A percentile compares a stretch with the other conserved stretches of the same genome.
Conservation (phyloP, 129 eudicot genomes). For the Deinandra increscens region DNA sequence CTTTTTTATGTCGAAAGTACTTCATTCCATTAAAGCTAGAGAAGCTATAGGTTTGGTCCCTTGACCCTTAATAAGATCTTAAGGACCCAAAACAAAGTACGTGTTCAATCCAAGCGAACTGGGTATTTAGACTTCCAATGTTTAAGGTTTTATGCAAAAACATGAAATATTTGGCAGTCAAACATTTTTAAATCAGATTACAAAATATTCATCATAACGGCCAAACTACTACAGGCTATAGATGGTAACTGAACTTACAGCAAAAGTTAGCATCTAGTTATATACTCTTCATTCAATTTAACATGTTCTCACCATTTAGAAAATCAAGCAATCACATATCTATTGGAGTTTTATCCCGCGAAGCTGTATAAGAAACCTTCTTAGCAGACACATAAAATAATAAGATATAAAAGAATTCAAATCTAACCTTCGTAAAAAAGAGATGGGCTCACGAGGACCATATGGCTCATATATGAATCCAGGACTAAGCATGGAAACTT, state of each 20-base stretch:
- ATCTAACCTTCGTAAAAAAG: slow-evolving; percentile 73
- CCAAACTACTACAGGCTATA: slow-evolving; percentile 12
- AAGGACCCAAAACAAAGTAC: slow-evolving; percentile 14
- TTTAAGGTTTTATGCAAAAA: not conserved
- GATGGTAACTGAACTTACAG: slow-evolving; percentile 1
- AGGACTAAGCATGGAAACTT: slow-evolving; percentile 80
- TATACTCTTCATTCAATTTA: not conserved
- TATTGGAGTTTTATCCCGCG: slow-evolving; percentile 9
- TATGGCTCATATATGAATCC: slow-evolving; percentile 89
- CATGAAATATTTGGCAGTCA: slow-evolving; percentile 7
- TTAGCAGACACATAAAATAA: slow-evolving; percentile 1
- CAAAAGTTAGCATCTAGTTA: not conserved
- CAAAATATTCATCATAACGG: slow-evolving; percentile 5
- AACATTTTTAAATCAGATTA: not conserved
- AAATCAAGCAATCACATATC: slow-evolving; percentile 11
- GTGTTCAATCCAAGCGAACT: slow-evolving; percentile 13
- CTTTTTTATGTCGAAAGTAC: not conserved
- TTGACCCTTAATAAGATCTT: slow-evolving; percentile 15
- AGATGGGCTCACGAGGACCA: slow-evolving; percentile 76
- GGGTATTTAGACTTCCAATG: slow-evolving; percentile 22
- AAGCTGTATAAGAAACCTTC: slow-evolving; percentile 6
- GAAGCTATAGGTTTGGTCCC: slow-evolving; percentile 10
- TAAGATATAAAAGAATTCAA: not conserved
- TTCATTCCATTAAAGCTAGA: slow-evolving; percentile 1
- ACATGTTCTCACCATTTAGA: not conserved